phyloP scores from a whole-genome alignment of 441 rosid genomes.

The Daphne laureola region DNA sequence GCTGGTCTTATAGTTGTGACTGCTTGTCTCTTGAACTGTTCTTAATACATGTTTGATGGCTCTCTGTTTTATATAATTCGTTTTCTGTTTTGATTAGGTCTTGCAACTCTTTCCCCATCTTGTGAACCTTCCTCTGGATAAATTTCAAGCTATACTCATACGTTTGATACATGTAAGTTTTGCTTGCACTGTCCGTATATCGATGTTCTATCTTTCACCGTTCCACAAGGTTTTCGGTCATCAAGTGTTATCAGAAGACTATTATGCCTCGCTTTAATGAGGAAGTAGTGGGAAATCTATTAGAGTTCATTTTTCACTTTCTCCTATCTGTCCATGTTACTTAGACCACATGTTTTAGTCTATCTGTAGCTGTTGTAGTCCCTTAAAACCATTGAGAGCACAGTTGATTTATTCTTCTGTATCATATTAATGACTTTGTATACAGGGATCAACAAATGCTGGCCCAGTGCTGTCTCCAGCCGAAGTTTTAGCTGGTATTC shows the following conservation, averaged over 20 bases:
- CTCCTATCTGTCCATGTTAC: too few species aligned
- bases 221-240: too few species aligned
- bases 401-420: not conserved
- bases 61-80: slow-evolving; percentile 12
- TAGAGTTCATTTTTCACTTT: not conserved
- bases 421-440: slow-evolving; percentile 2
- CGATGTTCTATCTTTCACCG: not conserved
- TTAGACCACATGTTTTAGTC: too few species aligned
- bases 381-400: too few species aligned
- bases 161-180: slow-evolving; percentile 70
- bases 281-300: not conserved
- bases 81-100: slow-evolving; percentile 41
- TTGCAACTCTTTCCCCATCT: slow-evolving; percentile 58
- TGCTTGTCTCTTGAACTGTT: too few species aligned
- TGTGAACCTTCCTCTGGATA: slow-evolving; percentile 79
- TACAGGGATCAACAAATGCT: slow-evolving; percentile 73
- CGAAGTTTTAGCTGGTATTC: slow-evolving; percentile 84
- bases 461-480: slow-evolving; percentile 75
- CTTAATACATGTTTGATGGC: slow-evolving; percentile 1
- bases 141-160: slow-evolving; percentile 76
- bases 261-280: not conserved
- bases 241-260: too few species aligned
- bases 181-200: not conserved
- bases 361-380: too few species aligned
- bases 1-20: too few species aligned